phyloP scores from a whole-genome alignment of 768 basidiomycete species.

The Auricularia cornea region DNA sequence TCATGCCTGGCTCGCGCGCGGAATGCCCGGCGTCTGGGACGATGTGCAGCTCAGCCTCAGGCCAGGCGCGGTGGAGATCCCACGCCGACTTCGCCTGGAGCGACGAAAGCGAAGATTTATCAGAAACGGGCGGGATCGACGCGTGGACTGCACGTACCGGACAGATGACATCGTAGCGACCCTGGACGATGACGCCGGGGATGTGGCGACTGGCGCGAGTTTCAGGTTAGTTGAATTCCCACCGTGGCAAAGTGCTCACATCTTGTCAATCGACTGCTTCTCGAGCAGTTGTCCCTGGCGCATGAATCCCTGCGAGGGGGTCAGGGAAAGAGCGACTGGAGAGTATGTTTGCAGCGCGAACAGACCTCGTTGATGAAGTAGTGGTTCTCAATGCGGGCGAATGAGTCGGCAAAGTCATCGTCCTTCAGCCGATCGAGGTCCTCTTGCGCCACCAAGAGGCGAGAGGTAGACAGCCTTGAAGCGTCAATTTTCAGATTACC shows the following conservation, averaged over 20 bases:
- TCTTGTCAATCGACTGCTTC: slow-evolving; percentile 77
- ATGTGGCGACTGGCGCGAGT: slow-evolving; percentile 63
- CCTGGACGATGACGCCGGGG: slow-evolving; percentile 74
- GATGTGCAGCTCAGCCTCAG: slow-evolving; percentile 64
- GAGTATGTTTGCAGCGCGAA: slow-evolving; percentile 3
- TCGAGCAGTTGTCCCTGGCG: slow-evolving; percentile 82
- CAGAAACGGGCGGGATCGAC: not conserved
- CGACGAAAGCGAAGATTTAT: not conserved
- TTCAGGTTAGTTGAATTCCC: not conserved
- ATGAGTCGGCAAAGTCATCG: slow-evolving; percentile 72
- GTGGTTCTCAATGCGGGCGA: slow-evolving; percentile 84
- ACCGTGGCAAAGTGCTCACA: slow-evolving; percentile 36
- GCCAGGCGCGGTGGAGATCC: slow-evolving; percentile 50
- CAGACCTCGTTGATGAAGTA: slow-evolving; percentile 76
- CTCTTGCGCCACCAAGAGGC: slow-evolving; percentile 58
- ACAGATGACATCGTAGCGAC: slow-evolving; percentile 84
- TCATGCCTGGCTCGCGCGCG: slow-evolving; percentile 61
- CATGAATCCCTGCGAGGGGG: slow-evolving; percentile 64
- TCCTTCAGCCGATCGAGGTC: slow-evolving; percentile 61
- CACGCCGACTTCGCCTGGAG: slow-evolving; percentile 18
- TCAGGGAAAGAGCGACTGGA: slow-evolving; percentile 2
- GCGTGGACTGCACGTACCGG: slow-evolving; percentile 41
- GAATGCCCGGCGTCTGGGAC: slow-evolving; percentile 87
- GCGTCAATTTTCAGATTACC: not conserved
- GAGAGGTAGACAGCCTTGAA: slow-evolving; percentile 73